Evolutionary conservation across 164 flowering plant species (phyloP).

Genomic region (Annona cherimola): DNA sequence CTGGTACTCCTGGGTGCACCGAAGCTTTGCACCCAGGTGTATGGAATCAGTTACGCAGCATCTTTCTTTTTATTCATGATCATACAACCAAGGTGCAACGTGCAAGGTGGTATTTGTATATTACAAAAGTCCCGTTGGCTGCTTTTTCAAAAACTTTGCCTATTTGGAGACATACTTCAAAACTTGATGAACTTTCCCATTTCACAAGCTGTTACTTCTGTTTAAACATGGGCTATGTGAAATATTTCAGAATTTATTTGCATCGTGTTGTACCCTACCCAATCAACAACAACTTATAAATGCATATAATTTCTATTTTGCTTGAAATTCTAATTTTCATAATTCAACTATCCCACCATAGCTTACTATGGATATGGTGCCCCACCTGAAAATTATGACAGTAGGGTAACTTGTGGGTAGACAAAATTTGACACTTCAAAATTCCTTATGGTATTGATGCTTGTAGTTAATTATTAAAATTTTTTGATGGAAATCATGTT

Average conservation of each 20-base stretch:
- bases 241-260: constrained; percentile 48
- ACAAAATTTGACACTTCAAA: no score
- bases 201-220: constrained; percentile 69
- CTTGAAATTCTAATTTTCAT: constrained; percentile 28
- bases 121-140: constrained; percentile 90
- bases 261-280: constrained; percentile 11
- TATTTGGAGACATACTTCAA: constrained; percentile 70
- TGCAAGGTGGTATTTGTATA: constrained; percentile 89
- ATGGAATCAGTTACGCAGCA: not conserved
- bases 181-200: constrained; percentile 66
- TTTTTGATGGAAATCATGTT: no score
- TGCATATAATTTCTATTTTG: not conserved
- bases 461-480: no score
- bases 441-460: no score
- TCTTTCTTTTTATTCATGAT: not conserved
- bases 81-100: constrained; percentile 77
- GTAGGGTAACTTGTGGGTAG: constrained; percentile 54
- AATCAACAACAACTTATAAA: not conserved
- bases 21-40: not conserved
- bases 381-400: constrained; percentile 63
- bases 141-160: constrained; percentile 80
- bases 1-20: not conserved
- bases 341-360: constrained; percentile 57
- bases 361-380: constrained; percentile 89
- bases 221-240: constrained; percentile 66